Evolutionary conservation across 1,284 basidiomycete species (phyloP).

Genomic region (Fomitopsis betulina): DNA sequence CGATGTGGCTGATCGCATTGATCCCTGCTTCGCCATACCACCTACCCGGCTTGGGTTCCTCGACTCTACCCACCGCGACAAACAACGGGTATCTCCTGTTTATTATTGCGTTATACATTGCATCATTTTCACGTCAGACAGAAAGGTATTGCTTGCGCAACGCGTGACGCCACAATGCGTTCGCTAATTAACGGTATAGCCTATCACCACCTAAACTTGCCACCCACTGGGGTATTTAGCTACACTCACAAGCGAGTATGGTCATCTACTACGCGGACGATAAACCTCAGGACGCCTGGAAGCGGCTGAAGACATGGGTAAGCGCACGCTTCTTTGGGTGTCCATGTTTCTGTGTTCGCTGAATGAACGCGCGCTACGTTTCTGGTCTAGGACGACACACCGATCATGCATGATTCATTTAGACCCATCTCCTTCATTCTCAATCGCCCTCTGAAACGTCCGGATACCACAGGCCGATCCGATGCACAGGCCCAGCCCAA

Average conservation of each 20-base stretch:
- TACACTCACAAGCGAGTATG: not conserved
- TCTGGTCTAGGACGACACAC: conserved; percentile 4
- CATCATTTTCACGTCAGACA: no score
- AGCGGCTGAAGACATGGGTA: not conserved
- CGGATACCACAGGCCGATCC: not conserved
- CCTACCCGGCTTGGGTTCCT: no score
- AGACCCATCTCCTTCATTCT: conserved; percentile 17
- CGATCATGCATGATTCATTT: conserved; percentile 12
- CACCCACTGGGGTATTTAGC: no score
- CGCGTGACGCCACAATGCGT: not conserved
- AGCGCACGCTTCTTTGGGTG: conserved; percentile 1
- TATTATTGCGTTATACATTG: no score
- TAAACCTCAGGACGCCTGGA: conserved; percentile 1
- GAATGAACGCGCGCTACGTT: not conserved
- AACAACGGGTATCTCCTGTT: no score
- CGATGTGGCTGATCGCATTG: not conserved
- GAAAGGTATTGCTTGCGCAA: not conserved
- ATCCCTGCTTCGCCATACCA: not conserved
- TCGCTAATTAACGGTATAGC: not conserved
- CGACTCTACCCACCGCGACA: no score
- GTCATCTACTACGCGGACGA: conserved; percentile 3
- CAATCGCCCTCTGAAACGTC: conserved; percentile 12
- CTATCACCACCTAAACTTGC: not conserved
- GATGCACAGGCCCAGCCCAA: not conserved
- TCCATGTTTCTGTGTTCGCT: conserved; percentile 2